Base-by-base conservation (phyloP, 495 filamentous ascomycete genomes). In the Podospora australis region DNA sequence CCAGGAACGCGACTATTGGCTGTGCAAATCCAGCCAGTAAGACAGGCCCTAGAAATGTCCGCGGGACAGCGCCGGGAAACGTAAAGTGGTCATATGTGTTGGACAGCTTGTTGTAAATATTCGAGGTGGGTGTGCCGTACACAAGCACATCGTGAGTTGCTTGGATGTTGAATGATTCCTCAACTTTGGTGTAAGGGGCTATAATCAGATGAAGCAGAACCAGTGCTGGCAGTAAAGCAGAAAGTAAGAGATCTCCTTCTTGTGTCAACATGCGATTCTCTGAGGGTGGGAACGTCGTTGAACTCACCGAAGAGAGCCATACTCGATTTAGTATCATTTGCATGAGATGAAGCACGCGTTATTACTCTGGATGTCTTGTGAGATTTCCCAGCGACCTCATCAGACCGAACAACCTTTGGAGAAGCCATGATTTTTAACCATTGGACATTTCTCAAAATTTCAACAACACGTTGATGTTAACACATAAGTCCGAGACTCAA, bases 111-210 rank as follows among this genome's bases (percentile, higher is more conserved):
- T 67, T 53, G n/a, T 70, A 50, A 20, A 78, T 56, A 58, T 86
- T 68, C 16, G 50, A 62, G 6, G 66, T 75, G 0, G 90, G 84
- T 24, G 90, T 78, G 1, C 89, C 87, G 65, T 90, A 89, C 2
- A 74, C 78, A 13, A 92, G 60, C 26, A 97, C 84, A 60, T 99
- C 92, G 66, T 97, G 94, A 5, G 83, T 82, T 0, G 92, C 92
- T 63, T 99, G 92, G 44, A 97, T 81, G 56, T 95, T 95, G 78
- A 99, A 99, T 0, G 90, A 96, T 69, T 99, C 92, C 63, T 99
- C 92, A 46, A 99, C 94, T 67, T 99, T 99, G 40, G 94, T 96
- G 70, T 92, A 96, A 1, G 92, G 94, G 13, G 94, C 82, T 7
- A 79, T 65, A 46, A 81, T 50, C 41, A 96, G 78, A 64, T 99